Percentiles rank a stretch among this genome's conserved stretches.
phyloP scores from a whole-genome alignment of 345 rosid genomes.

The Aegle marmelos region DNA sequence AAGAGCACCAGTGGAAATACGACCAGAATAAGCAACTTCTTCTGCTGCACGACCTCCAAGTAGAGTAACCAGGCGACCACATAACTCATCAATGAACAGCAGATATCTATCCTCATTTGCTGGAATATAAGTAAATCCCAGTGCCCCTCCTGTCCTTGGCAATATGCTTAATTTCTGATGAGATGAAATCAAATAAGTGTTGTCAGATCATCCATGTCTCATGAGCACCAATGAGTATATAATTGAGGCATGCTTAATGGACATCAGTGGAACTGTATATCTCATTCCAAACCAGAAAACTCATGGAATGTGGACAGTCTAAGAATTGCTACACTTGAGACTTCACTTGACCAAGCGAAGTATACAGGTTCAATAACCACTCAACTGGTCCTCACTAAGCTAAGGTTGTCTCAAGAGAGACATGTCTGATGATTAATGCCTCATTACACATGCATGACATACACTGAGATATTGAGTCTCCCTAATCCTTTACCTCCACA shows the following conservation, averaged over 20 bases:
- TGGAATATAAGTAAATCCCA: conserved; percentile 91
- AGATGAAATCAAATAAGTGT: conserved; percentile 4
- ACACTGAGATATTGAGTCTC: neutral
- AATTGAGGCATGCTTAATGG: neutral
- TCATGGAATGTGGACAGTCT: neutral
- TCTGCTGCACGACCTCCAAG: conserved; percentile 99
- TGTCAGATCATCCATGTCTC: neutral
- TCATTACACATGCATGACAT: neutral
- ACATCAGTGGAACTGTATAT: neutral
- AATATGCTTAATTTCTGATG: conserved; percentile 89
- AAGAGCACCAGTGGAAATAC: conserved; percentile 89
- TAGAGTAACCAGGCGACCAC: conserved; percentile 93
- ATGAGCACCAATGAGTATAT: neutral
- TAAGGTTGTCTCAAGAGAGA: neutral
- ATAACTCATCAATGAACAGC: conserved; percentile 88
- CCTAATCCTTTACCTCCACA: conserved; percentile 60
- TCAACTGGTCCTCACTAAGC: neutral
- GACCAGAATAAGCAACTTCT: conserved; percentile 85
- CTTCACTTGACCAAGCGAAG: neutral
- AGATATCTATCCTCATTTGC: conserved; percentile 84
- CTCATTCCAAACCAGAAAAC: neutral
- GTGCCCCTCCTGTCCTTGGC: conserved; percentile 96
- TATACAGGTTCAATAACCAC: neutral
- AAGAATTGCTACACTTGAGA: neutral
- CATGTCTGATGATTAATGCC: neutral